Percentiles rank a stretch among this genome's conserved stretches.
phyloP scores from a whole-genome alignment of 2,329 filamentous ascomycete genomes.

The Shiraia sp. region DNA sequence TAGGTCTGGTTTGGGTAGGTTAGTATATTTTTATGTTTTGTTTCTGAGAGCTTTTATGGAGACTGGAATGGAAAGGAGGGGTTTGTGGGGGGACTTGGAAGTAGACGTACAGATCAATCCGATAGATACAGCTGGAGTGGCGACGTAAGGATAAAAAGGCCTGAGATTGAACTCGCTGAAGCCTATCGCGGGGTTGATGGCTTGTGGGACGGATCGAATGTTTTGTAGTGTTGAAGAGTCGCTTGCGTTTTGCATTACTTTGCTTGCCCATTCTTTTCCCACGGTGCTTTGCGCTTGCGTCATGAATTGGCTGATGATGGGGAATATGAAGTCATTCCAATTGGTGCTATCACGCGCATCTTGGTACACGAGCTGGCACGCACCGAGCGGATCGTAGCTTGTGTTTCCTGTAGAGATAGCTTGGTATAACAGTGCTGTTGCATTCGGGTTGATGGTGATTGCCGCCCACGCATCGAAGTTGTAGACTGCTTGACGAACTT shows the following conservation, averaged over 20 bases:
- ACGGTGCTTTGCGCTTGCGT: slow-evolving; percentile 54
- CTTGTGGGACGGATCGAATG: slow-evolving; percentile 55
- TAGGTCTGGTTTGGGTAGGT: slow-evolving; percentile 46
- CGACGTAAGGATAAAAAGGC: slow-evolving; percentile 60
- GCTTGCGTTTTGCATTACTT: slow-evolving; percentile 48
- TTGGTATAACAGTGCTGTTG: slow-evolving; percentile 60
- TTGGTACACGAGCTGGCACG: slow-evolving; percentile 60
- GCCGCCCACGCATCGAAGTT: slow-evolving; percentile 64
- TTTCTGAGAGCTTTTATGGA: no score
- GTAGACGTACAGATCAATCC: slow-evolving; percentile 58
- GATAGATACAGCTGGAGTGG: slow-evolving; percentile 63
- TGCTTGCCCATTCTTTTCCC: slow-evolving; percentile 51
- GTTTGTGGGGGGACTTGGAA: no score
- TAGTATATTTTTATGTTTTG: no score
- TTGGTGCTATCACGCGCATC: slow-evolving; percentile 62
- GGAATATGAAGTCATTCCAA: slow-evolving; percentile 57
- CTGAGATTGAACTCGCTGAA: slow-evolving; percentile 62
- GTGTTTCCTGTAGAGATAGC: slow-evolving; percentile 60
- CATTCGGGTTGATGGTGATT: slow-evolving; percentile 65
- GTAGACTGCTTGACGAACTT: slow-evolving; percentile 63
- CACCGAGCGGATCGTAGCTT: slow-evolving; percentile 63
- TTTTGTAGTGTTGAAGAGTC: slow-evolving; percentile 47
- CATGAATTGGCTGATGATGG: slow-evolving; percentile 55
- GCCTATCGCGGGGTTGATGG: slow-evolving; percentile 59
- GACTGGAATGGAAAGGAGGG: no score